Conservation (phyloP, 1,139 yeast genomes). For the Diutina sp. region DNA sequence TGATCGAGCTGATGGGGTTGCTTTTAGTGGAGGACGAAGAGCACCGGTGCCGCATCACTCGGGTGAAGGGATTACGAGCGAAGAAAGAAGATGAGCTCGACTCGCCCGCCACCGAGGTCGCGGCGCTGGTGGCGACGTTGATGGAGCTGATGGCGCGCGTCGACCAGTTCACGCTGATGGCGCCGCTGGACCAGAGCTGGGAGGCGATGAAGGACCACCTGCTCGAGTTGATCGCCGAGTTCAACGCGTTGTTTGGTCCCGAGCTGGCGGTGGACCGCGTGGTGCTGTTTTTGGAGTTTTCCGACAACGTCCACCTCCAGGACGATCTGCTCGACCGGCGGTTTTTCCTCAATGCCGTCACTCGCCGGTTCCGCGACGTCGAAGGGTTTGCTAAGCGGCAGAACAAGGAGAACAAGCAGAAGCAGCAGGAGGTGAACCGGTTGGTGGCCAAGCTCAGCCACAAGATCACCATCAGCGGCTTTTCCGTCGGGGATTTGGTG, state of each 20-base stretch:
- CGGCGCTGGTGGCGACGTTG: not conserved
- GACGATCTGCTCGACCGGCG: constrained; percentile 4
- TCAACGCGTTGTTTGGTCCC: not conserved
- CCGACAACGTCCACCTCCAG: not conserved
- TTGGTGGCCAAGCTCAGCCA: constrained; percentile 17
- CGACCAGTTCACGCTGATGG: not conserved
- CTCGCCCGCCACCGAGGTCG: not conserved
- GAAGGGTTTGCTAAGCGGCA: constrained; percentile 83
- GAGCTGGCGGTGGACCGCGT: not conserved
- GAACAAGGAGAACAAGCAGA: constrained; percentile 57
- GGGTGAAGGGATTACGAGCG: constrained; percentile 60
- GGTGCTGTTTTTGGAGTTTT: not conserved
- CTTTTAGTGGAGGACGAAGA: constrained; percentile 31
- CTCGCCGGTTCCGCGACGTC: constrained; percentile 75
- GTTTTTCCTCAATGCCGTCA: constrained; percentile 51
- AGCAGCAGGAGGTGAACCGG: constrained; percentile 25
- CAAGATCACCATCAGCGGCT: constrained; percentile 54
- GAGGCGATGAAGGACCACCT: not conserved
- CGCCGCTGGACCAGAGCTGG: not conserved
- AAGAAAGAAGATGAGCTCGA: constrained; percentile 12
- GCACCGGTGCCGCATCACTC: constrained; percentile 29
- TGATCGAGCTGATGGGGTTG: constrained; percentile 73
- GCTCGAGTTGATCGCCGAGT: not conserved
- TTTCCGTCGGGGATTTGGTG: constrained; percentile 63
- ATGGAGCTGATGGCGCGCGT: not conserved